phyloP scores from a whole-genome alignment of 257 asterid species.

The Solanum bukasovii region DNA sequence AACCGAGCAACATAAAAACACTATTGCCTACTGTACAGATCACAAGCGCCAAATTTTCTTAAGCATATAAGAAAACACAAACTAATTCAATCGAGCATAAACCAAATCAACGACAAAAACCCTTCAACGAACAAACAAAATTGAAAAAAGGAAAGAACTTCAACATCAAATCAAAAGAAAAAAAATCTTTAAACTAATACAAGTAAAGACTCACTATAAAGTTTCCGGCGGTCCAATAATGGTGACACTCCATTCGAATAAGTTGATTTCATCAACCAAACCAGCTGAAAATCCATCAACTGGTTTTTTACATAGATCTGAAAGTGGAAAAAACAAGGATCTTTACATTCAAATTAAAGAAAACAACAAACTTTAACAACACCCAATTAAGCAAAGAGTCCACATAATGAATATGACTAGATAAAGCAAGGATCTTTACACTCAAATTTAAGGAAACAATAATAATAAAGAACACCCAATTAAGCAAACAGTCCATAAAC shows the following conservation, averaged over 20 bases:
- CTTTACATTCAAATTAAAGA: not conserved
- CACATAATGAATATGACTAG: not conserved
- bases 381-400: not conserved
- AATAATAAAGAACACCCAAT: not conserved
- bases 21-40: not conserved
- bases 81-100: not conserved
- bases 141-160: not conserved
- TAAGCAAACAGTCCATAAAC: not conserved
- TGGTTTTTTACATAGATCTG: conserved; percentile 86
- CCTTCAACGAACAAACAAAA: not conserved
- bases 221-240: conserved; percentile 97
- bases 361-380: not conserved
- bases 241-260: conserved; percentile 96
- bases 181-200: not conserved
- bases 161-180: not conserved
- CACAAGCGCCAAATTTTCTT: not conserved
- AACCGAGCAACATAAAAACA: not conserved
- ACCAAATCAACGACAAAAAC: not conserved
- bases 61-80: not conserved
- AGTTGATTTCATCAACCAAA: conserved; percentile 67
- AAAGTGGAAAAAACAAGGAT: not conserved
- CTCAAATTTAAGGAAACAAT: not conserved
- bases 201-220: conserved; percentile 49
- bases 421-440: not conserved
- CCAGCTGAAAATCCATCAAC: conserved; percentile 99